These are phyloP conservation scores for Marchantia paleacea DNA, from an alignment of 225 moss, liverwort and hornwort species.

Conservation along the genomic window DNA sequence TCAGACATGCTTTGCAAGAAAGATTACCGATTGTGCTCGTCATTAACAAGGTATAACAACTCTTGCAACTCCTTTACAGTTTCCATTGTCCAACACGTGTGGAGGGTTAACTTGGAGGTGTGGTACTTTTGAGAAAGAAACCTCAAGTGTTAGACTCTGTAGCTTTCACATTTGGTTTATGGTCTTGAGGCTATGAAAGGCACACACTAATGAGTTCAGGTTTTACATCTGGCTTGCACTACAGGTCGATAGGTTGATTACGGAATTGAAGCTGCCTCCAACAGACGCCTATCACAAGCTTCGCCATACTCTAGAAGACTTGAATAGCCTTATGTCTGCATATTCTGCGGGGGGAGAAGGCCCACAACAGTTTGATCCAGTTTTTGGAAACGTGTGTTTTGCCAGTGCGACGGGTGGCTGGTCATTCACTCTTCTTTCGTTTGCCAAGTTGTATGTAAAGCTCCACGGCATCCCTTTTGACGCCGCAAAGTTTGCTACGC, in stretches of 20 bases:
- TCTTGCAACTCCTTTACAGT: neutral
- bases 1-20: constrained; percentile 92
- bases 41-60: constrained; percentile 79
- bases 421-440: constrained; percentile 97
- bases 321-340: constrained; percentile 65
- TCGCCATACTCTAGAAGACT: constrained; percentile 90
- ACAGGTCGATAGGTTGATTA: constrained; percentile 98
- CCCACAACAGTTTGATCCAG: constrained; percentile 70
- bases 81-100: neutral
- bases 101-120: neutral
- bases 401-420: constrained; percentile 98
- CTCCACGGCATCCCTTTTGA: constrained; percentile 91
- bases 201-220: neutral
- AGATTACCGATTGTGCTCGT: constrained; percentile 88
- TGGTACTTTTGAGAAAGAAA: neutral
- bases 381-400: constrained; percentile 92
- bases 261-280: constrained; percentile 95
- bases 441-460: constrained; percentile 94
- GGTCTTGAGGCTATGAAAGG: neutral
- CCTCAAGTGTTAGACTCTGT: neutral
- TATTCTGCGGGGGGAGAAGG: constrained; percentile 69
- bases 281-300: constrained; percentile 98
- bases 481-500: constrained; percentile 76
- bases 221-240: neutral
- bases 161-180: neutral